A percentile compares a stretch with the other conserved stretches of the same genome.
Conservation (phyloP, 78 protist genomes). For the Polysphondylium violaceum region DNA sequence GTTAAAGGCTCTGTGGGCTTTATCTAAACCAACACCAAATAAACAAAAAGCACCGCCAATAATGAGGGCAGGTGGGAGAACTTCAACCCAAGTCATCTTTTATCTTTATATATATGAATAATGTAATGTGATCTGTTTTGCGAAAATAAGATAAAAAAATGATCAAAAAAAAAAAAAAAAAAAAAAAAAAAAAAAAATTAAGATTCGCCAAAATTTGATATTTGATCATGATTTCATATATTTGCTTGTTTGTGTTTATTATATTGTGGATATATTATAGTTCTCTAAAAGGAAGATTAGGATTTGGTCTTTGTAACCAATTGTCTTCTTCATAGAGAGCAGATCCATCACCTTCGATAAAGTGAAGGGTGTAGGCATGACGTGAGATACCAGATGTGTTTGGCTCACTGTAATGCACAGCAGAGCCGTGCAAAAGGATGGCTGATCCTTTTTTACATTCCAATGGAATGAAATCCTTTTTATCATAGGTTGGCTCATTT, state of each 20-base stretch:
- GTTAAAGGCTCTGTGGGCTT: constrained; percentile 42
- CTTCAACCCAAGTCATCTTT: constrained; percentile 74
- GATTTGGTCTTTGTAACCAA: constrained; percentile 39
- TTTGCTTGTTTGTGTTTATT: too few relatives aligned
- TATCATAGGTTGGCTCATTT: not conserved
- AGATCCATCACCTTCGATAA: constrained; percentile 65
- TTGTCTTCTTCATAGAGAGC: constrained; percentile 54
- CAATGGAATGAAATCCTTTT: constrained; percentile 41
- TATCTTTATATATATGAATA: too few relatives aligned
- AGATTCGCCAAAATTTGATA: too few relatives aligned
- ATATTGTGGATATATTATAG: constrained; percentile 13
- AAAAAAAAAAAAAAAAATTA: too few relatives aligned
- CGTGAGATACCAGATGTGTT: constrained; percentile 49
- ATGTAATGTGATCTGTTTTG: too few relatives aligned
- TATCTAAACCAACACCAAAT: constrained; percentile 61
- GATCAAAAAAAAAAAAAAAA: too few relatives aligned
- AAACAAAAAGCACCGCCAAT: constrained; percentile 29
- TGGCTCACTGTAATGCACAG: constrained; percentile 67
- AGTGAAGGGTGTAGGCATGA: constrained; percentile 65
- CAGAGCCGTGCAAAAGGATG: constrained; percentile 49
- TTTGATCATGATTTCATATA: too few relatives aligned
- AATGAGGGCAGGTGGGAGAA: constrained; percentile 32
- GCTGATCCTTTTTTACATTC: constrained; percentile 70
- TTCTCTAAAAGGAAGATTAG: constrained; percentile 37
- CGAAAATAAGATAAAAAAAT: too few relatives aligned